These are phyloP conservation scores for Pouteria glomerata DNA, from an alignment of 148 eudicot genomes.

Conservation along the genomic window DNA sequence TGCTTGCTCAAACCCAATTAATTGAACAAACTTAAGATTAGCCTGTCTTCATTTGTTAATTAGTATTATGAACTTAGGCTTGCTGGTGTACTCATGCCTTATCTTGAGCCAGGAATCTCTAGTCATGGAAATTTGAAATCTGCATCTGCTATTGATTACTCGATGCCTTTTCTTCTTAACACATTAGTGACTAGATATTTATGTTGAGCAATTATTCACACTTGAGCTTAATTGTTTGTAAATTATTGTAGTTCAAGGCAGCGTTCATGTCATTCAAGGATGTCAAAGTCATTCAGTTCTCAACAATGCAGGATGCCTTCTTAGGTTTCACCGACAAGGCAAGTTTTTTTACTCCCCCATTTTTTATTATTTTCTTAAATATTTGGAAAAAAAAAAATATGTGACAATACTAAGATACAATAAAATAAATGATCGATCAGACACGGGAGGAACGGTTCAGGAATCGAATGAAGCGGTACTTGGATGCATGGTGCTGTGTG, in stretches of 20 bases:
- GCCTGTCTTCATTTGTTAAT: neutral
- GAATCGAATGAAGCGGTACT: constrained; percentile 72
- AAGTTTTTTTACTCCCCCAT: constrained; percentile 16
- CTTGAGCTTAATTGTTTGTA: neutral
- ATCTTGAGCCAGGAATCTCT: neutral
- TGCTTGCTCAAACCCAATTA: neutral
- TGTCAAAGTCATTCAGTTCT: constrained; percentile 83
- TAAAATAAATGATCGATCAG: constrained; percentile 31
- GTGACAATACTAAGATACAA: neutral
- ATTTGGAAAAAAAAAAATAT: too few relatives aligned
- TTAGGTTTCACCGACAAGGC: constrained; percentile 77
- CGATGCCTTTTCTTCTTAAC: neutral
- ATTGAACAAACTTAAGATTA: neutral
- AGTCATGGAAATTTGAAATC: neutral
- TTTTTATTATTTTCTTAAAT: neutral
- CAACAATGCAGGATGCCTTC: constrained; percentile 81
- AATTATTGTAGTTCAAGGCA: constrained; percentile 45
- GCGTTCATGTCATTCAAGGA: constrained; percentile 56
- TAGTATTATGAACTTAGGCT: neutral
- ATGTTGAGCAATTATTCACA: neutral
- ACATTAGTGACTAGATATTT: neutral
- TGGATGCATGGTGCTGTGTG: constrained; percentile 94
- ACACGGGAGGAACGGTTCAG: constrained; percentile 64
- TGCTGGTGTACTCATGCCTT: neutral
- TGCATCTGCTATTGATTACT: neutral